Evolutionary conservation across 2,329 filamentous ascomycete genomes (phyloP).

Genomic region (Hymenoscyphus repandus): DNA sequence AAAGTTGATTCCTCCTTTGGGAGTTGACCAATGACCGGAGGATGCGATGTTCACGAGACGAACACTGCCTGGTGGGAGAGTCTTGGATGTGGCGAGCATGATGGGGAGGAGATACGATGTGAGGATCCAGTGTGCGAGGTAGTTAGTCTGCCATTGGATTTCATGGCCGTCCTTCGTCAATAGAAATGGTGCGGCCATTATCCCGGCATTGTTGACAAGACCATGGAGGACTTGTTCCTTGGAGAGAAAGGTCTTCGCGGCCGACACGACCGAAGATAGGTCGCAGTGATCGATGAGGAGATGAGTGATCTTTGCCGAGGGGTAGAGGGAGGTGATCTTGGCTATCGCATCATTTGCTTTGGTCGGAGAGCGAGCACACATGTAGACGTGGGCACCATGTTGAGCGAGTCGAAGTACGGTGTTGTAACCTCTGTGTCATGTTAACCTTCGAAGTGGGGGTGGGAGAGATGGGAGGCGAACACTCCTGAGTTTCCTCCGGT

Average conservation of each 20-base stretch:
- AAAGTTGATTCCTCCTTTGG: conserved; percentile 18
- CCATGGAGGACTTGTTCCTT: conserved; percentile 31
- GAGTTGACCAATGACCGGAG: conserved; percentile 14
- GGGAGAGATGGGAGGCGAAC: conserved; percentile 29
- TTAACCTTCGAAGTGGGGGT: conserved; percentile 11
- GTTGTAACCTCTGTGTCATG: conserved; percentile 17
- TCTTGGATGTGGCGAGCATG: conserved; percentile 12
- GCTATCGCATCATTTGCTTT: conserved; percentile 16
- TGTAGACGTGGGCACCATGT: conserved; percentile 20
- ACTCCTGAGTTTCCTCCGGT: conserved; percentile 43
- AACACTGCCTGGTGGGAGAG: conserved; percentile 13
- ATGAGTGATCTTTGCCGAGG: conserved; percentile 17
- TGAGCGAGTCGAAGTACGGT: conserved; percentile 18
- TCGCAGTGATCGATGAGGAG: conserved; percentile 33
- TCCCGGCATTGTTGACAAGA: conserved; percentile 35
- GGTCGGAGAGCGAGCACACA: conserved; percentile 13
- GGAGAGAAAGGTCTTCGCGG: conserved; percentile 14
- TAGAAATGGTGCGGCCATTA: conserved; percentile 34
- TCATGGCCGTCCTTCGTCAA: conserved; percentile 36
- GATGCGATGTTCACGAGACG: conserved; percentile 20
- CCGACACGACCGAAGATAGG: conserved; percentile 32
- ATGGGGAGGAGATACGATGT: conserved; percentile 14
- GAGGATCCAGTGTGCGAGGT: conserved; percentile 25
- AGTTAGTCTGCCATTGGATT: conserved; percentile 25
- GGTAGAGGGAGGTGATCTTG: conserved; percentile 12